Evolutionary conservation across 345 rosid species (phyloP).

Genomic region (Rhodamnia argentea): DNA sequence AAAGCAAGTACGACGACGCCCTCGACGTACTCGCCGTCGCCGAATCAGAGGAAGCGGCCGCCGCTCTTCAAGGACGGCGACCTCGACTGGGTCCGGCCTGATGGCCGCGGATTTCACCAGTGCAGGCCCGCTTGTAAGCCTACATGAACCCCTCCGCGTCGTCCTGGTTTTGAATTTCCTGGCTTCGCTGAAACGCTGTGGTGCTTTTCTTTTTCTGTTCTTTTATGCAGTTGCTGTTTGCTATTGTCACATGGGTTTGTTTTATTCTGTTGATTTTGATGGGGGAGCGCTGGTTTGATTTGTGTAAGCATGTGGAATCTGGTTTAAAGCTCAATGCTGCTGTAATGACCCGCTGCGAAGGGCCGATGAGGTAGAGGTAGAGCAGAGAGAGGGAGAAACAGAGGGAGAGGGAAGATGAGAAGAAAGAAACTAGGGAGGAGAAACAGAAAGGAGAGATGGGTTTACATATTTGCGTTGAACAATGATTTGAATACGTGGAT

Average conservation of each 20-base stretch:
- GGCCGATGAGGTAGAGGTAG: background rate
- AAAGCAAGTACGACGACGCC: constrained; percentile 32
- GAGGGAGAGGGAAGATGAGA: background rate
- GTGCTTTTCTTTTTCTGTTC: background rate
- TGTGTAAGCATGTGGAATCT: background rate
- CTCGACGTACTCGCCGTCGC: constrained; percentile 59
- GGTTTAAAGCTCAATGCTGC: background rate
- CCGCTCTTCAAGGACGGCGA: constrained; percentile 40
- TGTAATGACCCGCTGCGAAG: background rate
- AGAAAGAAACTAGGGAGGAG: background rate
- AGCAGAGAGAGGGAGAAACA: background rate
- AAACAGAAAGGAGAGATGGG: background rate
- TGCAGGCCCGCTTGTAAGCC: constrained; percentile 82
- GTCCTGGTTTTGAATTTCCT: background rate
- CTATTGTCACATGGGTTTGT: background rate
- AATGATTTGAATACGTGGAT: background rate
- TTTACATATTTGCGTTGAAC: background rate
- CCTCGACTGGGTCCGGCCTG: constrained; percentile 86
- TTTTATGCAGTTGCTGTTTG: background rate
- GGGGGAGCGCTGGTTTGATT: background rate
- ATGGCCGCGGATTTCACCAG: constrained; percentile 81
- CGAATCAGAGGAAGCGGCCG: constrained; percentile 24
- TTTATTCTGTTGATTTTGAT: background rate
- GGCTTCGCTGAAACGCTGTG: background rate
- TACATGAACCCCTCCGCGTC: background rate